Base-by-base conservation (phyloP, 495 filamentous ascomycete species). In the Aspergillus avenaceus region DNA sequence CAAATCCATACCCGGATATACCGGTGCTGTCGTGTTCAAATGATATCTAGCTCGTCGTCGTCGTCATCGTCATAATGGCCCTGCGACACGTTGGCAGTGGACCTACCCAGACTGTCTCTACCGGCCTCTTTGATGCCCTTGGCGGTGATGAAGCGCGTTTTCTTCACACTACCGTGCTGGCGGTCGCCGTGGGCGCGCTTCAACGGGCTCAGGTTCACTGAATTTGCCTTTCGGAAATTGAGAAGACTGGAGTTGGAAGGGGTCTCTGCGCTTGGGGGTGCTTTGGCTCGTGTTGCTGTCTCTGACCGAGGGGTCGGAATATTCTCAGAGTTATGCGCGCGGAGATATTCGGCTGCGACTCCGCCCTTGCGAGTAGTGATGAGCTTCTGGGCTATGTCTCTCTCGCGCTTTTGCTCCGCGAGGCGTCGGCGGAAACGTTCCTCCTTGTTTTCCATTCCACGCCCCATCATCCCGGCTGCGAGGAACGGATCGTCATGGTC, bases 61-160 rank as follows among this genome's bases (percentile, higher is more conserved):
- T 73, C 70, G 41, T 71, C 60, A 48, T 73, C 69, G 54, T 77
- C 59, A 53, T 61, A 50, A 43, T 68, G 28, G 59, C 59, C 61
- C 32, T 55, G 62, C 46, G 46, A 59, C 49, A 49, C 60, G 16
- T 9, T 16, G 49, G 41, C 53, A 45, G 55, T 73, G 52, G 54
- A 74, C 5, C 59, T 74, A 25, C 85, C 85, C 4, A 89, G 53
- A 59, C 87, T 90, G 53, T 91, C 87, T 50, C 85, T 75, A 3
- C 86, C 87, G 0, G 87, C 86, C 62, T 88, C 86, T 58, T 80
- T 79, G 49, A 88, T 89, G 0, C 87, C 87, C 62, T 84, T 86
- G 22, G 81, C 78, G 25, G 84, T 91, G 31, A 90, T 79, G 59
- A 95, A 93, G 14, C 89, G 73, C 12, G 88, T 93, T 73, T 91